phyloP scores from a whole-genome alignment of 2,329 filamentous ascomycete genomes.

The Fusarium graminum region DNA sequence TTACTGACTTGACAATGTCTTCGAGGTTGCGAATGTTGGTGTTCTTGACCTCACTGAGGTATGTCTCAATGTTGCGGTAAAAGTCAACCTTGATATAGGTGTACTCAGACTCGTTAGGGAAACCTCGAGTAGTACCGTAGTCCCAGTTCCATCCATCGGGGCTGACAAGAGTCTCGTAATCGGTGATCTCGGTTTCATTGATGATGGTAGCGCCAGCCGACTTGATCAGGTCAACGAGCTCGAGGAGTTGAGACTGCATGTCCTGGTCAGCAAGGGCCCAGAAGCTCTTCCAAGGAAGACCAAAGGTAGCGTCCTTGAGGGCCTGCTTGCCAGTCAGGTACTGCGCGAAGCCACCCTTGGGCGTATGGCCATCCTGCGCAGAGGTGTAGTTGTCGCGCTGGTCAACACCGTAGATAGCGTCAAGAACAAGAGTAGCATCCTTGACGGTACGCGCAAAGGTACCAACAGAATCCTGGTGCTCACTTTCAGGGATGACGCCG shows the following conservation, averaged over 20 bases:
- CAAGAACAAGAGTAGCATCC: slow-evolving; percentile 76
- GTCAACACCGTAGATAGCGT: slow-evolving; percentile 77
- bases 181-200: slow-evolving; percentile 76
- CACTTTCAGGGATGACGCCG: slow-evolving; percentile 74
- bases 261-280: slow-evolving; percentile 72
- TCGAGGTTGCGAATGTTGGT: slow-evolving; percentile 70
- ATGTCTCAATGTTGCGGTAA: slow-evolving; percentile 71
- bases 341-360: slow-evolving; percentile 67
- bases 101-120: slow-evolving; percentile 79
- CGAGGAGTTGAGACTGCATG: slow-evolving; percentile 66
- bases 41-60: slow-evolving; percentile 73
- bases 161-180: slow-evolving; percentile 70
- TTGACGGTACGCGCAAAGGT: slow-evolving; percentile 74
- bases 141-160: slow-evolving; percentile 82
- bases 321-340: slow-evolving; percentile 66
- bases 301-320: slow-evolving; percentile 74
- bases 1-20: slow-evolving; percentile 71
- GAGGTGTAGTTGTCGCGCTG: slow-evolving; percentile 74
- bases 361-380: slow-evolving; percentile 67
- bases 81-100: slow-evolving; percentile 79
- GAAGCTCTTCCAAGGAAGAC: slow-evolving; percentile 78
- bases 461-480: slow-evolving; percentile 78
- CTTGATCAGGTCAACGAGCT: slow-evolving; percentile 64
- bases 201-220: slow-evolving; percentile 74
- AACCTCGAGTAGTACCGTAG: slow-evolving; percentile 71